Base-by-base conservation (phyloP, 2,329 filamentous ascomycete species). In the Chaetomiaceae sp. region DNA sequence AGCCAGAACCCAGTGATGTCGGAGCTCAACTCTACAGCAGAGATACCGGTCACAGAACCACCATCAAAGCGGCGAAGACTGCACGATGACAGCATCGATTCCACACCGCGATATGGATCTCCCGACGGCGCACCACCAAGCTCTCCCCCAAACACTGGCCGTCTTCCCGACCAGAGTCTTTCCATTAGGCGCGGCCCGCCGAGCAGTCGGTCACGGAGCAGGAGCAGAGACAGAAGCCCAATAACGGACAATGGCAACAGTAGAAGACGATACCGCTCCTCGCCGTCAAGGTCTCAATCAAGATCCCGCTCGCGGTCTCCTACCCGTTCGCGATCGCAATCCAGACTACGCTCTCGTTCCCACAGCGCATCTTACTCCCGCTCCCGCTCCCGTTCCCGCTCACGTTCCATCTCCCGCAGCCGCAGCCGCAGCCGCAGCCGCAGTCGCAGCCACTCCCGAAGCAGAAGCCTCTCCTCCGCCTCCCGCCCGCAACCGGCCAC, bases 61-160 rank as follows among this genome's bases (percentile, higher is more conserved):
- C 69, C 70, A 11, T 66, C 70, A 8, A 75, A 75, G 58, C 68
- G 72, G 29, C 71, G 73, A 54, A 70, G 68, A 62, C 65, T 73
- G 32, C 61, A 66, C 55, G 69, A 73, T 45, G 73, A 72, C 50
- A 73, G 69, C 58, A 63, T 66, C 46, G 67, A 65, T 46, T 68
- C 70, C 61, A 71, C 70, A 8, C 69, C 71, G 9, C 66, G 67
- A 32, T 73, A 75, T 62, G 71, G 69, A 54, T 75, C 72, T 30
- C 73, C 78, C 7, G 76, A 55, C n/a, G 50, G 51, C 34, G 36
- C 47, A 42, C 33, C 21, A 21, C 38, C 37, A 11, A 47, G 37
- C 54, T 42, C 54, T 45, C 36, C 51, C 32, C 53, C 33, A 33
- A 40, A 51, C 20, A 21, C 25, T 11, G 41, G 25, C 9, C 51